These are phyloP conservation scores for Saccharomyces hybrid DNA, from an alignment of 1,139 yeast genomes.

Conservation along the genomic window DNA sequence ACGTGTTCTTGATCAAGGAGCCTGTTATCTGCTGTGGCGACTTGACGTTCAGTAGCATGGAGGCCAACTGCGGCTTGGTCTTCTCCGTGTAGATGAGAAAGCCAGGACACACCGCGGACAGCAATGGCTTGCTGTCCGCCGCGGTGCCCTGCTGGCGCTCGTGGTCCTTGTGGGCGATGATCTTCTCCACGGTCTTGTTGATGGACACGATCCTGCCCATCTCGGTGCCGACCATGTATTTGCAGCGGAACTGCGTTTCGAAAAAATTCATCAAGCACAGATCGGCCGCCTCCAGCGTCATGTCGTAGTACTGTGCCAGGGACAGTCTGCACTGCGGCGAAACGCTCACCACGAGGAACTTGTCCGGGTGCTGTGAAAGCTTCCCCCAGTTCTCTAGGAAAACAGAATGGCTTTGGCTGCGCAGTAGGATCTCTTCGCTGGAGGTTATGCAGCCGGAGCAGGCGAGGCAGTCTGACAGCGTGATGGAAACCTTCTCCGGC, in stretches of 20 bases:
- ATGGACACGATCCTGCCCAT: slow-evolving; percentile 70
- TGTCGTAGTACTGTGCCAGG: slow-evolving; percentile 58
- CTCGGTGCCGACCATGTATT: slow-evolving; percentile 75
- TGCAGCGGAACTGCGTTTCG: slow-evolving; percentile 55
- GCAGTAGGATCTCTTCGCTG: slow-evolving; percentile 87
- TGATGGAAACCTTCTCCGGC: slow-evolving; percentile 77
- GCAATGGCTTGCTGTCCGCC: slow-evolving; percentile 30
- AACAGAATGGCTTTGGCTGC: slow-evolving; percentile 83
- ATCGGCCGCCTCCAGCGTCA: slow-evolving; percentile 54
- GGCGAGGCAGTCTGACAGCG: slow-evolving; percentile 88
- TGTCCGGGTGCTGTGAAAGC: slow-evolving; percentile 20
- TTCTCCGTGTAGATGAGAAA: slow-evolving; percentile 95
- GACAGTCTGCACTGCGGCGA: slow-evolving; percentile 86
- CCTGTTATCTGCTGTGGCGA: slow-evolving; percentile 96
- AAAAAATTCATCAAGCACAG: slow-evolving; percentile 52
- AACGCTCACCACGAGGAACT: slow-evolving; percentile 63
- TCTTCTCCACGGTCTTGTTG: slow-evolving; percentile 49
- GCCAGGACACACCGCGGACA: slow-evolving; percentile 82
- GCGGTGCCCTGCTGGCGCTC: slow-evolving; percentile 14
- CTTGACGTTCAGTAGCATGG: slow-evolving; percentile 55
- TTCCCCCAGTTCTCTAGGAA: slow-evolving; percentile 51
- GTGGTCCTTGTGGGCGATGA: slow-evolving; percentile 26
- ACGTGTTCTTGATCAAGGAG: slow-evolving; percentile 47
- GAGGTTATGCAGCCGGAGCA: slow-evolving; percentile 97
- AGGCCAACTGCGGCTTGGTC: slow-evolving; percentile 80